These are phyloP conservation scores for Colletotrichum sp. DNA, from an alignment of 2,329 filamentous ascomycete genomes.

Conservation along the genomic window DNA sequence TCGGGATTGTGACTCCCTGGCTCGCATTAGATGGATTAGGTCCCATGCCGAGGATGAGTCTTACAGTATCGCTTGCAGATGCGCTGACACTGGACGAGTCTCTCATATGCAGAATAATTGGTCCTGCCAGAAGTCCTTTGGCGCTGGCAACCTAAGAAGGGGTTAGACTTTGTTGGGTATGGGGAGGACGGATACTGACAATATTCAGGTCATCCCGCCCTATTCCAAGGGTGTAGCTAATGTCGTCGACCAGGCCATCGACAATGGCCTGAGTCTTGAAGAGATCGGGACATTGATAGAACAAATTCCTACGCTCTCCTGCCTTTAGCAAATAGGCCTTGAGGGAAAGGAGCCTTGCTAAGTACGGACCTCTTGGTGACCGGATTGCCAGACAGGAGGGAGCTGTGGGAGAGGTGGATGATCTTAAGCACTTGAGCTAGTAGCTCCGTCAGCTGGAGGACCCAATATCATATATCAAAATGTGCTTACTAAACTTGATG, in stretches of 20 bases:
- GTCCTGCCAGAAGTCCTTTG: slow-evolving; percentile 74
- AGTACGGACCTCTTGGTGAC: slow-evolving; percentile 66
- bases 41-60: slow-evolving; percentile 1
- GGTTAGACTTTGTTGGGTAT: background rate
- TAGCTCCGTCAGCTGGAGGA: background rate
- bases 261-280: slow-evolving; percentile 74
- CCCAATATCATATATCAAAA: background rate
- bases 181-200: slow-evolving; percentile 45
- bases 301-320: slow-evolving; percentile 69
- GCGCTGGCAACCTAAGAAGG: slow-evolving; percentile 68
- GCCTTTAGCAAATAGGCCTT: background rate
- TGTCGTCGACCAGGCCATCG: slow-evolving; percentile 74
- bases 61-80: slow-evolving; percentile 31
- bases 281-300: slow-evolving; percentile 76
- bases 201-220: slow-evolving; percentile 72
- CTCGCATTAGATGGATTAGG: background rate
- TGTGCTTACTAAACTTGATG: slow-evolving; percentile 54
- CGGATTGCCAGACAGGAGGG: slow-evolving; percentile 57
- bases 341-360: no score
- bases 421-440: slow-evolving; percentile 63
- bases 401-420: slow-evolving; percentile 64
- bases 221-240: slow-evolving; percentile 73
- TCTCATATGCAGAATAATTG: slow-evolving; percentile 44
- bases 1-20: slow-evolving; percentile 68
- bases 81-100: slow-evolving; percentile 28